phyloP scores from a whole-genome alignment of 306 rosid genomes.

The Corylus avellana region DNA sequence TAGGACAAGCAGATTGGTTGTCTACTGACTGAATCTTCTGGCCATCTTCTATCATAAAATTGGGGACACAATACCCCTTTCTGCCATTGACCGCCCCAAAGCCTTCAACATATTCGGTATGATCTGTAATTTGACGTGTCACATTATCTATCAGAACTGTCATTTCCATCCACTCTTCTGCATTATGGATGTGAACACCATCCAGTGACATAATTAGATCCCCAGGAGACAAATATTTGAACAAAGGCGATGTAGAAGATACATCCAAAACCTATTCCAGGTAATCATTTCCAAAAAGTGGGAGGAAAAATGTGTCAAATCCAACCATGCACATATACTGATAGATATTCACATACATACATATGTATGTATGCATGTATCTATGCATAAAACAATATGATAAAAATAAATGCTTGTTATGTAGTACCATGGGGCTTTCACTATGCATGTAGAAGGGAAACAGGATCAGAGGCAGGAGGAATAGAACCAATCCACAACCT shows the following conservation, averaged over 20 bases:
- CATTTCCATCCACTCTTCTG: constrained; percentile 68
- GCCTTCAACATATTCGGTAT: constrained; percentile 29
- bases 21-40: constrained; percentile 32
- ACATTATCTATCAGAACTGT: constrained; percentile 40
- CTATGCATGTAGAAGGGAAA: constrained; percentile 66
- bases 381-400: background rate
- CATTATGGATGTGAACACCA: constrained; percentile 50
- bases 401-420: constrained; percentile 15
- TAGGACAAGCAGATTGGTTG: constrained; percentile 52
- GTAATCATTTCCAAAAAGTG: constrained; percentile 27
- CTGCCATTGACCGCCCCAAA: constrained; percentile 37
- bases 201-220: constrained; percentile 71
- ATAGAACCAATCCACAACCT: constrained; percentile 66
- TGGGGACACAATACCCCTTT: constrained; percentile 78
- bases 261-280: constrained; percentile 71
- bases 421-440: constrained; percentile 61
- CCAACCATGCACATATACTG: constrained; percentile 9
- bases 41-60: constrained; percentile 51
- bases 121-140: constrained; percentile 40
- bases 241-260: constrained; percentile 62
- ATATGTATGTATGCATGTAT: background rate
- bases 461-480: constrained; percentile 70
- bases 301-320: constrained; percentile 7
- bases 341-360: background rate
- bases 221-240: constrained; percentile 65